Evolutionary conservation across 2,329 filamentous ascomycete species (phyloP).

Genomic region (Claviceps sp.): DNA sequence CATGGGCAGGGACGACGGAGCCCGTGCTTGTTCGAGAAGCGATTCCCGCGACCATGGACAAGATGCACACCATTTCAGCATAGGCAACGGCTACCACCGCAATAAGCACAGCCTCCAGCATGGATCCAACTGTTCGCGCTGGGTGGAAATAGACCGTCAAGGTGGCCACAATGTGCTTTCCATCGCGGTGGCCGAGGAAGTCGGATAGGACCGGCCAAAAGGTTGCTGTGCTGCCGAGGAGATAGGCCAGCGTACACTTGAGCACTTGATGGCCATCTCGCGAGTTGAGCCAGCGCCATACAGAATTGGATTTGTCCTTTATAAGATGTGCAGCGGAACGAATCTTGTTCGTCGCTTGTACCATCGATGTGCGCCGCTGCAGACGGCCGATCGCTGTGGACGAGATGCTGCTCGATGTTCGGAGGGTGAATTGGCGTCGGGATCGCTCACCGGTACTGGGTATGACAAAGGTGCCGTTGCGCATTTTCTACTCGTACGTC

Average conservation of each 20-base stretch:
- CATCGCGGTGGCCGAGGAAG: conserved; percentile 70
- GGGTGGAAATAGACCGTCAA: conserved; percentile 94
- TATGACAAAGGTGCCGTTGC: conserved; percentile 77
- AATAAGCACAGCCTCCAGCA: conserved; percentile 73
- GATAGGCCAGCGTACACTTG: conserved; percentile 84
- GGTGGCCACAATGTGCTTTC: conserved; percentile 87
- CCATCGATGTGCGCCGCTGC: conserved; percentile 10
- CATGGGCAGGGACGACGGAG: conserved; percentile 59
- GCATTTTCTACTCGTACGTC: conserved; percentile 44
- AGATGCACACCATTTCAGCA: conserved; percentile 51
- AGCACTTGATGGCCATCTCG: conserved; percentile 67
- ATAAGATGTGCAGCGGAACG: conserved; percentile 4
- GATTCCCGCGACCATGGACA: conserved; percentile 81
- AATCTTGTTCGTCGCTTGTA: conserved; percentile 8
- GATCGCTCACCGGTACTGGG: conserved; percentile 77
- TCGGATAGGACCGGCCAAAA: conserved; percentile 62
- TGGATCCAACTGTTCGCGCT: conserved; percentile 71
- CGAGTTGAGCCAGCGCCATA: conserved; percentile 52
- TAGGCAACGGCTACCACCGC: conserved; percentile 70
- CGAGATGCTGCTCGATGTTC: conserved; percentile 28
- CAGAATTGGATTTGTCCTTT: conserved; percentile 22
- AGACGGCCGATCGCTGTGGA: conserved; percentile 14
- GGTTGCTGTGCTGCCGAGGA: conserved; percentile 74
- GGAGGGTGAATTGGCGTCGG: conserved; percentile 66
- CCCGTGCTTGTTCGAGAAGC: conserved; percentile 58